phyloP scores from a whole-genome alignment of 1,284 basidiomycete genomes.

The Apiotrichum mycotoxinovorans region DNA sequence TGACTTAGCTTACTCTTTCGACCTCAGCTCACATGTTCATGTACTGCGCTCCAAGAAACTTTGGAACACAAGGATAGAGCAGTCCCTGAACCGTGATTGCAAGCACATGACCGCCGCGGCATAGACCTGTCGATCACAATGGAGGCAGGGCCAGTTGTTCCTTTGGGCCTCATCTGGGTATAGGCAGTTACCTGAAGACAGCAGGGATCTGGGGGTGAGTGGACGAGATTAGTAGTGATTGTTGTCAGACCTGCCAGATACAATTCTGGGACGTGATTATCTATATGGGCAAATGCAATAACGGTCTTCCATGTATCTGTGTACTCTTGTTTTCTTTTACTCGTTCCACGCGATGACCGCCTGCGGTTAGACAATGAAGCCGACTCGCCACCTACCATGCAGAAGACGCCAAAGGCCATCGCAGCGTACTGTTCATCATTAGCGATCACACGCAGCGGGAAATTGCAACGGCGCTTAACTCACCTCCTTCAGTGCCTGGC shows the following conservation, averaged over 20 bases:
- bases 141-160: too few species aligned
- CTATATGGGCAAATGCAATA: background rate
- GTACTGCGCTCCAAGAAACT: too few species aligned
- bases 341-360: slow-evolving; percentile 65
- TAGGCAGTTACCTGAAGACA: too few species aligned
- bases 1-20: too few species aligned
- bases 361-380: slow-evolving; percentile 14
- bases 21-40: too few species aligned
- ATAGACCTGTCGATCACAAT: too few species aligned
- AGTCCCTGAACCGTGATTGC: too few species aligned
- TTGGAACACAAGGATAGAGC: too few species aligned
- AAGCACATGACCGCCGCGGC: too few species aligned
- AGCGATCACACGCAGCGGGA: slow-evolving; percentile 1
- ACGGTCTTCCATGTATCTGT: background rate
- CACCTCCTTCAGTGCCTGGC: slow-evolving; percentile 80
- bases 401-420: slow-evolving; percentile 79
- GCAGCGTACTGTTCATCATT: slow-evolving; percentile 65
- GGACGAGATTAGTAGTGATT: background rate
- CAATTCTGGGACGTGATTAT: background rate
- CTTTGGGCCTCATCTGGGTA: too few species aligned
- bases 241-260: background rate
- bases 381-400: slow-evolving; percentile 61
- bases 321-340: slow-evolving; percentile 55
- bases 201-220: too few species aligned
- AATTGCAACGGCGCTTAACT: slow-evolving; percentile 7